Percentiles rank a stretch among this genome's conserved stretches.
phyloP scores from a whole-genome alignment of 495 filamentous ascomycete species.

The Podospora pseudopauciseta region DNA sequence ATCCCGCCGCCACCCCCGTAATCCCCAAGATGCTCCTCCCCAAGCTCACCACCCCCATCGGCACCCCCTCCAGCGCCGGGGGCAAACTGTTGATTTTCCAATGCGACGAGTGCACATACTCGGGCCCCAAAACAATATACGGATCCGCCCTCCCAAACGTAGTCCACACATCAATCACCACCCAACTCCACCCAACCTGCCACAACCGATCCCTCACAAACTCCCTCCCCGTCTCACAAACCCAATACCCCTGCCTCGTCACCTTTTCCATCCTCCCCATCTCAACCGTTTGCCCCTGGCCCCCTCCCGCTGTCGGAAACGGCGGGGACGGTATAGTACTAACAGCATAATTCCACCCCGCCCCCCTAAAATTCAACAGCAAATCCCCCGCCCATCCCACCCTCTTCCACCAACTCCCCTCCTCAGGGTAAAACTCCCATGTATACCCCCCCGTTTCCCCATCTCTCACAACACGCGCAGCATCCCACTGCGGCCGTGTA shows the following conservation, averaged over 20 bases:
- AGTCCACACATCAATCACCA: not conserved
- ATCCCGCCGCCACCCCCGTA: not conserved
- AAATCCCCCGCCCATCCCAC: conserved; percentile 71
- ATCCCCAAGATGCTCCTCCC: not conserved
- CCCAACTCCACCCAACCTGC: not conserved
- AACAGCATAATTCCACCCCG: conserved; percentile 72
- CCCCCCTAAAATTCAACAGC: conserved; percentile 63
- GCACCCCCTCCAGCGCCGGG: conserved; percentile 20
- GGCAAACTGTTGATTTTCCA: conserved; percentile 23
- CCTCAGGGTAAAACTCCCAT: conserved; percentile 71
- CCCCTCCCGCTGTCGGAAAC: not conserved
- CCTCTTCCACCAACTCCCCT: conserved; percentile 53
- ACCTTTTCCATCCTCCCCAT: not conserved
- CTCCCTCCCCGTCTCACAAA: not conserved
- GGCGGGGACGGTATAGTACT: conserved; percentile 49
- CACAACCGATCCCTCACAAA: not conserved
- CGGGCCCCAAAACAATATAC: not conserved
- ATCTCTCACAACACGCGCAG: conserved; percentile 59
- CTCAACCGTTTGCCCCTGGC: not conserved
- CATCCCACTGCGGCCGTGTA: conserved; percentile 61
- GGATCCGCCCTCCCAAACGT: not conserved
- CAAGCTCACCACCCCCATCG: not conserved
- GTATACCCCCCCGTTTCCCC: conserved; percentile 39
- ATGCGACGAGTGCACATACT: conserved; percentile 26
- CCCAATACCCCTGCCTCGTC: not conserved